phyloP scores from a whole-genome alignment of 2,329 filamentous ascomycete species.

The Ophiocordyceps camponoti-floridani region DNA sequence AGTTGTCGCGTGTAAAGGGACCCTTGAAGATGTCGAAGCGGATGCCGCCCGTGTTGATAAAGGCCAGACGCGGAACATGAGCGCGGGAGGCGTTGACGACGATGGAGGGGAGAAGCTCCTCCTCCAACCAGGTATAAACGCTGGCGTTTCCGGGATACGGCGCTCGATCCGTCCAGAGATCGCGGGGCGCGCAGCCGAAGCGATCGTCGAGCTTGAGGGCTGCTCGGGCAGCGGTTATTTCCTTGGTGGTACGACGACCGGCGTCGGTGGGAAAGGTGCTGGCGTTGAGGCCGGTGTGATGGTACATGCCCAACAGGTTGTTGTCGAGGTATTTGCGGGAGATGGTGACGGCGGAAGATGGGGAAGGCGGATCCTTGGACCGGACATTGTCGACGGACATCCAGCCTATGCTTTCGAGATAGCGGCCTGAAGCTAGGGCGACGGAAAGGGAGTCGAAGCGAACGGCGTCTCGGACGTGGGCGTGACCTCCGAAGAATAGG shows the following conservation, averaged over 20 bases:
- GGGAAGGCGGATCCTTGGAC: conserved; percentile 10
- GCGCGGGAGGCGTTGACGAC: conserved; percentile 38
- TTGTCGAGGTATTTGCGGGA: conserved; percentile 80
- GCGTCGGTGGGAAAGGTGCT: conserved; percentile 59
- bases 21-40: conserved; percentile 94
- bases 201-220: conserved; percentile 52
- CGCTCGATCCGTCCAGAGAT: conserved; percentile 66
- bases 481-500: conserved; percentile 81
- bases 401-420: conserved; percentile 91
- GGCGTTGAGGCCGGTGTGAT: conserved; percentile 59
- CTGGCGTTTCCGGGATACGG: conserved; percentile 57
- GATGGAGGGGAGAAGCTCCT: conserved; percentile 53
- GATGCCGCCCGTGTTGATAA: conserved; percentile 80
- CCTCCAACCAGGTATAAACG: conserved; percentile 67
- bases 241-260: conserved; percentile 51
- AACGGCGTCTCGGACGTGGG: conserved; percentile 71
- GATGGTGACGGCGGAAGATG: conserved; percentile 36
- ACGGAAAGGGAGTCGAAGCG: conserved; percentile 63
- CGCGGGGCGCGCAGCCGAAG: conserved; percentile 68
- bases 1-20: conserved; percentile 72
- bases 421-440: conserved; percentile 72
- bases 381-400: conserved; percentile 60
- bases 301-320: conserved; percentile 68
- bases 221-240: conserved; percentile 53
- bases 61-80: conserved; percentile 47